Evolutionary conservation across 1,284 basidiomycete species (phyloP), one percentile per base, ranked within the genome.

Genomic region (Phlebopus sp.): DNA sequence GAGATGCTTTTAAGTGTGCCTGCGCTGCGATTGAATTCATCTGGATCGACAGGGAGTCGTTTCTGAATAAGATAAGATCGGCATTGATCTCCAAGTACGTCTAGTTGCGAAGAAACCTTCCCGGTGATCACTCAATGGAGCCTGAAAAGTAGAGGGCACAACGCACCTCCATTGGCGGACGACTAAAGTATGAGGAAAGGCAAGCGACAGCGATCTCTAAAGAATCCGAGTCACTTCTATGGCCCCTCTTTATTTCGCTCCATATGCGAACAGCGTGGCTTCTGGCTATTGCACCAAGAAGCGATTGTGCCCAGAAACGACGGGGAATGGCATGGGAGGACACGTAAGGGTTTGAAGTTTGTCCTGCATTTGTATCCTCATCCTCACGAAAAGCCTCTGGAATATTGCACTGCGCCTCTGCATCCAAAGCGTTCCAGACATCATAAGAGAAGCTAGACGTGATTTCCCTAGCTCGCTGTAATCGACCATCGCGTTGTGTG

Each of bases 151-250:
- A 7, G 17, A 13, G 2, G 29, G 30, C 42, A 29, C 17, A 25
- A 55, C 69, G 44, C 47, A 78, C 81, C 60, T 74, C 65, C 32
- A 64, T 60, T 1, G 71, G 69, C 1, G 76, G 70, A 32, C 70
- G 60, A 29, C 75, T 76, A 57, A 75, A 77, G 59, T 82, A 82
- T 7, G 75, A 74, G 5, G 81, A 83, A n/a, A 82, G 55, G 2
- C 69, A 71, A 17, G 71, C 68, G 45, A 82, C 69, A 5, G 74
- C 72, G 23, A 71, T 67, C 48, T 81, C 79, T 44, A 82, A 76
- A 2, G 71, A 64, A 1, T 68, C 53, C 15, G 48, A 47, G 13
- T 59, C 45, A 4, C 50, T 41, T 6, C 49, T 51, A 15, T 47
- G 49, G 6, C 27, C 19, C 13, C 50, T 39, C 23, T 54, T 48